These are phyloP conservation scores for Ganoderma meredithae DNA, from an alignment of 1,284 basidiomycete species.

Conservation along the genomic window DNA sequence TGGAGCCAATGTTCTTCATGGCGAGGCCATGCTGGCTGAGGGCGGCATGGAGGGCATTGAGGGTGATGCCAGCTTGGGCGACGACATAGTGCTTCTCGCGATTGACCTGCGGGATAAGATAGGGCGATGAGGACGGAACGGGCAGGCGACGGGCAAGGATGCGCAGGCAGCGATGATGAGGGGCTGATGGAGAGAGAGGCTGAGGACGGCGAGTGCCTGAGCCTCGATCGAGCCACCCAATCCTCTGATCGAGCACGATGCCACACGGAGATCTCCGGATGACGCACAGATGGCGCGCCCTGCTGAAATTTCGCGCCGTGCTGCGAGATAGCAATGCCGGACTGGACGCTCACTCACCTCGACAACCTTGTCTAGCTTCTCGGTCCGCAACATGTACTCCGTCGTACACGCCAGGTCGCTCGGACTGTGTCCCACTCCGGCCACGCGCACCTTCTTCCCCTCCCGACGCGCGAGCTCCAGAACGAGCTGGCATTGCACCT, in stretches of 20 bases:
- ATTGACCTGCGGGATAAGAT: conserved; percentile 64
- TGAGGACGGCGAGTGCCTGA: conserved; percentile 2
- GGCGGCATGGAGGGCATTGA: conserved; percentile 72
- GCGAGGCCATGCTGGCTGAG: conserved; percentile 81
- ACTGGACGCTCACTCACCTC: conserved; percentile 63
- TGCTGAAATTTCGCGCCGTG: conserved; percentile 17
- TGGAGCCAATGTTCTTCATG: conserved; percentile 94
- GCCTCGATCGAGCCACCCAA: conserved; percentile 22
- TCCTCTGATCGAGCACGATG: conserved; percentile 28
- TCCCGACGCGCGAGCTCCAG: conserved; percentile 87
- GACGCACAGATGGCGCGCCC: conserved; percentile 33
- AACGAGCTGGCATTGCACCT: conserved; percentile 78
- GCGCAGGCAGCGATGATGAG: conserved; percentile 10
- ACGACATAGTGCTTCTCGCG: conserved; percentile 73
- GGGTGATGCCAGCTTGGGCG: conserved; percentile 82
- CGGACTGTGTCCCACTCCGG: conserved; percentile 93
- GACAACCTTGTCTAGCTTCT: conserved; percentile 71
- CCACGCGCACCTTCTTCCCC: conserved; percentile 77
- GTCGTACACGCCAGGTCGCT: conserved; percentile 90
- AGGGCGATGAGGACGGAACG: conserved; percentile 19
- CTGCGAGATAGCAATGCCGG: conserved; percentile 31
- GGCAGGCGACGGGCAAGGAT: not conserved
- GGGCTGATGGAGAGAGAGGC: conserved; percentile 1
- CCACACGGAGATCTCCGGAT: conserved; percentile 40
- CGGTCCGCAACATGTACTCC: conserved; percentile 84